Evolutionary conservation across 164 flowering plant species (phyloP), one percentile per base, ranked within the genome.

Genomic region (Umbellularia californica): DNA sequence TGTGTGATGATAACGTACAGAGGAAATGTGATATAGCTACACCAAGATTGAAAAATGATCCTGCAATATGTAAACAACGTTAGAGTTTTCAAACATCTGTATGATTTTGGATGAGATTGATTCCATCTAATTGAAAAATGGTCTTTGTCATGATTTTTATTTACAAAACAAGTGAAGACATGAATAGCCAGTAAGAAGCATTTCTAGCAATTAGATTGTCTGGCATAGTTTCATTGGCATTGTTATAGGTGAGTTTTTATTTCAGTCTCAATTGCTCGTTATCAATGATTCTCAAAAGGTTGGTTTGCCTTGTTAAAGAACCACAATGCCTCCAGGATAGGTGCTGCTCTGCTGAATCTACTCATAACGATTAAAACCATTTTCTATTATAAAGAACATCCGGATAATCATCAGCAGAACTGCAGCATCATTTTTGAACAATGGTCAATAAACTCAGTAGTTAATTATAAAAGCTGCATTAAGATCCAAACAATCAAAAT

Each of bases 21-120:
- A 2, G 98, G 98, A 78, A 94, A 90, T 64, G 97, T 90, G 67
- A 83, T 79, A 71, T 81, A 94, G 87, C 97, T 94, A 78, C 97
- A 94, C 97, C 98, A 94, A 76, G 84, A 81, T 71, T 92, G 98
- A 35, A 88, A 78, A 67, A 85, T 66, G 24, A 90, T 58, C 83
- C 98, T 93, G 92, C 81, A 81, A 13, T 19, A 25, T 25, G 60
- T 12, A 11, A 41, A 35, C 50, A 72, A 25, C 2, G 6, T 27
- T 52, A n/a, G 65, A 28, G 14, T 58, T 28, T 5, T 27, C 66
- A 71, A 19, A 2, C 3, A 30, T 33, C 50, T 9, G 15, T 71
- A 19, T 1, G 50, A 52, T 1, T 64, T 64, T 64, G 67, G 24
- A 64, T 11, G 22, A 22, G 23, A 64, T 41, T 41, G 10, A 41